Conservation (phyloP, 495 filamentous ascomycete genomes). For the Aspergillus hancockii region DNA sequence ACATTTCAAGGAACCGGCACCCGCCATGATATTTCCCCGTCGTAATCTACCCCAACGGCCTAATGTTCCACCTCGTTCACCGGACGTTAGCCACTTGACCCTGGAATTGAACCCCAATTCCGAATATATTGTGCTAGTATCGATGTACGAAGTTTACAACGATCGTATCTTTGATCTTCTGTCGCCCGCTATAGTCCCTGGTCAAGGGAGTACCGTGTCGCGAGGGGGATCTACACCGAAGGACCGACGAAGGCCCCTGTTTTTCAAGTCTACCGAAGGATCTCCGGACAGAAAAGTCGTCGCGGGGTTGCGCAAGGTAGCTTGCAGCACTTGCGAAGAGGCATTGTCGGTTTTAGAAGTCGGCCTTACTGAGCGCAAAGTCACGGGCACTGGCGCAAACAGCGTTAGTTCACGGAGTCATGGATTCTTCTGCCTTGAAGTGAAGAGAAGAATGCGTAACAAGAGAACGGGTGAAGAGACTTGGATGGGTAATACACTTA, state of each 20-base stretch:
- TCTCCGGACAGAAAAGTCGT: conserved; percentile 89
- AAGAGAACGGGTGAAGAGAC: conserved; percentile 50
- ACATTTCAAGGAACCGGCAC: conserved; percentile 51
- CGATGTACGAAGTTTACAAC: conserved; percentile 99
- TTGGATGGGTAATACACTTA: conserved; percentile 82
- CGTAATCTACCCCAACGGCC: conserved; percentile 62
- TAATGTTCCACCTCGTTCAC: conserved; percentile 66
- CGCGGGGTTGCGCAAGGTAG: conserved; percentile 85
- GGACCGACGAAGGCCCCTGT: conserved; percentile 70
- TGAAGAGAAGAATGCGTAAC: conserved; percentile 74
- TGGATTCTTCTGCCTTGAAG: conserved; percentile 94
- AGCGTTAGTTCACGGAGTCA: conserved; percentile 87
- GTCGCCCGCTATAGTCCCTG: conserved; percentile 50
- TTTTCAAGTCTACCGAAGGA: conserved; percentile 85
- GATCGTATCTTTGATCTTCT: conserved; percentile 96
- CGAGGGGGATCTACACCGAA: conserved; percentile 52
- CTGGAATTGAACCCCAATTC: conserved; percentile 67
- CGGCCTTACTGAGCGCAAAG: conserved; percentile 81
- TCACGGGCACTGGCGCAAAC: conserved; percentile 88
- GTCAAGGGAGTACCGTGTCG: conserved; percentile 41
- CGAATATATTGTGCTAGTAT: conserved; percentile 87
- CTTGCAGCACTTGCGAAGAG: conserved; percentile 81
- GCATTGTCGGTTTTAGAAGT: conserved; percentile 90
- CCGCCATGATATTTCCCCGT: conserved; percentile 53
- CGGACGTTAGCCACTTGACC: conserved; percentile 70